These are phyloP conservation scores for Phylloboletellus chloephorus DNA, from an alignment of 1,284 basidiomycete genomes.

Conservation along the genomic window DNA sequence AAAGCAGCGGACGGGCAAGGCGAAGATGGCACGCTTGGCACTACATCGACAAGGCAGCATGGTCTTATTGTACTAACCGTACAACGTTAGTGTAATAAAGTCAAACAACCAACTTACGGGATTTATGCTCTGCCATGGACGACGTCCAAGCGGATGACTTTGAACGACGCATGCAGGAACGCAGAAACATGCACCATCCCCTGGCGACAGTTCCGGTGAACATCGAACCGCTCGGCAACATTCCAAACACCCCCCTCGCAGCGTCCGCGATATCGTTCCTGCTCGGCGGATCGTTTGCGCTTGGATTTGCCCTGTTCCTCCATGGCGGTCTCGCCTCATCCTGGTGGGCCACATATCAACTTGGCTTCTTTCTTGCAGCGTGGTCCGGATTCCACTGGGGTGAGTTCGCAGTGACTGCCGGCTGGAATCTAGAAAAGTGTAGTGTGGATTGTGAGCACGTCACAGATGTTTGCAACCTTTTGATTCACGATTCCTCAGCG, in stretches of 20 bases:
- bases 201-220: conserved; percentile 50
- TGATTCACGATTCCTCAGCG: conserved; percentile 45
- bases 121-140: conserved; percentile 10
- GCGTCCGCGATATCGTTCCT: conserved; percentile 70
- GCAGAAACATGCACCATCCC: conserved; percentile 36
- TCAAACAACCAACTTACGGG: conserved; percentile 8
- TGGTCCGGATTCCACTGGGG: conserved; percentile 90
- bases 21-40: neutral
- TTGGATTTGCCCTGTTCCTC: conserved; percentile 48
- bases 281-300: conserved; percentile 59
- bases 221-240: conserved; percentile 47
- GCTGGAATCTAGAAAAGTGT: conserved; percentile 91
- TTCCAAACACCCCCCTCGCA: conserved; percentile 81
- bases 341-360: conserved; percentile 71
- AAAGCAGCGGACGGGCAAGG: conserved; percentile 17
- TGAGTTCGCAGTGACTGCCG: conserved; percentile 93
- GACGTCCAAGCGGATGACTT: conserved; percentile 33
- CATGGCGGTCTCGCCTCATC: conserved; percentile 39
- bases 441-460: conserved; percentile 81
- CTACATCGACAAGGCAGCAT: conserved; percentile 24
- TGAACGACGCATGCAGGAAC: conserved; percentile 45
- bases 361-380: conserved; percentile 76
- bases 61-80: no score
- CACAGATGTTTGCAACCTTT: neutral
- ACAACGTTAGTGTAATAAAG: no score